phyloP scores from a whole-genome alignment of 2,329 filamentous ascomycete species.

The Alternaria sp. region DNA sequence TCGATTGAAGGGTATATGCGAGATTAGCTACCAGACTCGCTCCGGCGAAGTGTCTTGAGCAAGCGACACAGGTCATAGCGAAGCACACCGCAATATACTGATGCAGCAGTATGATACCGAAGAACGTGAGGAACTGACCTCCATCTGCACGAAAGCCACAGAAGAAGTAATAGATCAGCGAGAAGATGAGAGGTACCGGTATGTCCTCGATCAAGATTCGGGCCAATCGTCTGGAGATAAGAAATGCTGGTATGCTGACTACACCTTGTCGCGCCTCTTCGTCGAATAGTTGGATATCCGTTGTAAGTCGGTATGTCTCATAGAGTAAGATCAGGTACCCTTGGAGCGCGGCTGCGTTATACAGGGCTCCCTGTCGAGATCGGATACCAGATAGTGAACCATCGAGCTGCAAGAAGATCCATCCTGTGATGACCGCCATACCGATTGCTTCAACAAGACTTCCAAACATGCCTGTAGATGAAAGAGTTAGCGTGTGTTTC shows the following conservation, averaged over 20 bases:
- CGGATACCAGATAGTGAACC: constrained; percentile 75
- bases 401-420: constrained; percentile 74
- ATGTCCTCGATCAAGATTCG: constrained; percentile 76
- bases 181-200: constrained; percentile 75
- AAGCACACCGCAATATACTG: constrained; percentile 80
- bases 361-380: constrained; percentile 76
- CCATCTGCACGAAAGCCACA: constrained; percentile 73
- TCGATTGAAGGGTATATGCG: constrained; percentile 75
- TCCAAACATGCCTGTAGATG: constrained; percentile 62
- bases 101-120: constrained; percentile 71
- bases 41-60: constrained; percentile 72
- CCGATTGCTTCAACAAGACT: constrained; percentile 73
- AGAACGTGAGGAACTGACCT: constrained; percentile 75
- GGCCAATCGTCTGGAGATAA: constrained; percentile 74
- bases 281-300: constrained; percentile 80
- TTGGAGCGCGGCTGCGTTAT: constrained; percentile 75
- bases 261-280: constrained; percentile 78
- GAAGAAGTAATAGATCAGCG: constrained; percentile 80
- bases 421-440: constrained; percentile 77
- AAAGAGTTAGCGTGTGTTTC: background rate
- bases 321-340: constrained; percentile 80
- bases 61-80: constrained; percentile 72
- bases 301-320: constrained; percentile 77
- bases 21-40: constrained; percentile 78
- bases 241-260: constrained; percentile 73